A percentile compares a stretch with the other conserved stretches of the same genome.
Evolutionary conservation across 2,329 filamentous ascomycete species (phyloP).

Genomic region (Mollisiaceae sp.): DNA sequence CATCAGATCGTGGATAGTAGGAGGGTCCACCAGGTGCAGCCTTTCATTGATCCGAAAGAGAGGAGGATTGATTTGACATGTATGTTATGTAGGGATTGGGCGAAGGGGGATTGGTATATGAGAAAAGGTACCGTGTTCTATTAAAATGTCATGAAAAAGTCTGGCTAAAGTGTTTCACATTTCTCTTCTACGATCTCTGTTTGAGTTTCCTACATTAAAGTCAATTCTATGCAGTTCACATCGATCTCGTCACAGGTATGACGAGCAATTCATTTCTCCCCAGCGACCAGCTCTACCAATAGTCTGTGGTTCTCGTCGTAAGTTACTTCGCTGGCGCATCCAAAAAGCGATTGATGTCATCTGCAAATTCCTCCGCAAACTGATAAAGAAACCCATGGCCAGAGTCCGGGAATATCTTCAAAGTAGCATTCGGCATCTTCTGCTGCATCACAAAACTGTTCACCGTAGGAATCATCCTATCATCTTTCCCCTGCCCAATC

Average conservation of each 20-base stretch:
- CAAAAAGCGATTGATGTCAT: slow-evolving; percentile 14
- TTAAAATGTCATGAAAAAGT: not conserved
- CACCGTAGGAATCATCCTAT: slow-evolving; percentile 18
- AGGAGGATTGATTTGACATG: slow-evolving; percentile 17
- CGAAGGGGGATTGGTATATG: slow-evolving; percentile 7
- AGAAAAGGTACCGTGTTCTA: slow-evolving; percentile 8
- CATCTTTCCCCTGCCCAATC: slow-evolving; percentile 30
- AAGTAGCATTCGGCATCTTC: slow-evolving; percentile 9
- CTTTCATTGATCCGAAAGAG: slow-evolving; percentile 9
- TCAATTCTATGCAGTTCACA: too few relatives aligned
- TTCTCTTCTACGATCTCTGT: too few relatives aligned
- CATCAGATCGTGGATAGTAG: slow-evolving; percentile 11
- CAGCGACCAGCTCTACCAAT: too few relatives aligned
- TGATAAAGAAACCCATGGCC: slow-evolving; percentile 22
- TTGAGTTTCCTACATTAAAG: too few relatives aligned
- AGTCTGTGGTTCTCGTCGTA: too few relatives aligned
- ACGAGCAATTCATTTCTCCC: not conserved
- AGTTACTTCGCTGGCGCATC: not conserved
- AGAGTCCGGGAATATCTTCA: slow-evolving; percentile 19
- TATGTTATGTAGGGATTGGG: slow-evolving; percentile 10
- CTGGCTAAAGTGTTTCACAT: too few relatives aligned
- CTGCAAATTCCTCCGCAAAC: slow-evolving; percentile 14
- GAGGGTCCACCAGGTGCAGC: slow-evolving; percentile 14
- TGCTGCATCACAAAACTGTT: slow-evolving; percentile 19
- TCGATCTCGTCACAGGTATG: too few relatives aligned